Evolutionary conservation across 2,329 filamentous ascomycete genomes (phyloP).

Genomic region (Leptographium galeiforme): DNA sequence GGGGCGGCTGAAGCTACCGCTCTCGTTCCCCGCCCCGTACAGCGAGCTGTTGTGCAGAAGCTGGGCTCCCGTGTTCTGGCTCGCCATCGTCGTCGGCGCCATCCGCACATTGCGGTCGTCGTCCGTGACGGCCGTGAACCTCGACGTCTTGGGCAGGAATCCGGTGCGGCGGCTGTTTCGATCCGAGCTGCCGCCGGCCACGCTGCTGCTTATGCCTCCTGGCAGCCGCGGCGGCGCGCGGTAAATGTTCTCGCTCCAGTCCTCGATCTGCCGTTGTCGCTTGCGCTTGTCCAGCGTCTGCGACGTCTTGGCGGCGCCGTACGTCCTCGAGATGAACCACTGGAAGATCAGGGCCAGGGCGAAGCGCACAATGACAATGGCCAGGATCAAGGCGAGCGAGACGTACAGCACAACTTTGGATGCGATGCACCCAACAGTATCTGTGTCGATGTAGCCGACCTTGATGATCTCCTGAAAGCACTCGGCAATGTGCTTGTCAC

Average conservation of each 20-base stretch:
- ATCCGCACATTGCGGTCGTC: slow-evolving; percentile 46
- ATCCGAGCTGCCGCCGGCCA: slow-evolving; percentile 43
- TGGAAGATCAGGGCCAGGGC: slow-evolving; percentile 82
- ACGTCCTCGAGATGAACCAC: slow-evolving; percentile 86
- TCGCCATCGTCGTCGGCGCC: slow-evolving; percentile 87
- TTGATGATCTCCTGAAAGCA: slow-evolving; percentile 92
- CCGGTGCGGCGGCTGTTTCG: slow-evolving; percentile 69
- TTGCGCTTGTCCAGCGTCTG: slow-evolving; percentile 70
- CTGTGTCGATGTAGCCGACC: slow-evolving; percentile 89
- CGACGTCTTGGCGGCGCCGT: slow-evolving; percentile 73
- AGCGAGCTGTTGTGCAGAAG: slow-evolving; percentile 57
- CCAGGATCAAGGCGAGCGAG: slow-evolving; percentile 79
- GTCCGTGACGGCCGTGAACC: slow-evolving; percentile 84
- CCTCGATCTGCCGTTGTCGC: slow-evolving; percentile 86
- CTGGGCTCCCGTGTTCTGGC: slow-evolving; percentile 63
- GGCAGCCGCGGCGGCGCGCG: slow-evolving; percentile 71
- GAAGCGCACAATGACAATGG: slow-evolving; percentile 78
- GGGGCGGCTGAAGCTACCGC: slow-evolving; percentile 50
- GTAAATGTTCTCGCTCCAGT: slow-evolving; percentile 97
- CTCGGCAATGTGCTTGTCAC: slow-evolving; percentile 69
- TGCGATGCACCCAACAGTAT: slow-evolving; percentile 92
- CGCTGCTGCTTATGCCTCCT: slow-evolving; percentile 57
- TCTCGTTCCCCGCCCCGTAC: slow-evolving; percentile 55
- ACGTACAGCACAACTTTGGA: slow-evolving; percentile 95
- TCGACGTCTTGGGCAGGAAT: slow-evolving; percentile 85